Percentiles rank a stretch among this genome's conserved stretches.
Conservation (phyloP, 108 stramenopile species). For the Fistulifera pelliculosa region DNA sequence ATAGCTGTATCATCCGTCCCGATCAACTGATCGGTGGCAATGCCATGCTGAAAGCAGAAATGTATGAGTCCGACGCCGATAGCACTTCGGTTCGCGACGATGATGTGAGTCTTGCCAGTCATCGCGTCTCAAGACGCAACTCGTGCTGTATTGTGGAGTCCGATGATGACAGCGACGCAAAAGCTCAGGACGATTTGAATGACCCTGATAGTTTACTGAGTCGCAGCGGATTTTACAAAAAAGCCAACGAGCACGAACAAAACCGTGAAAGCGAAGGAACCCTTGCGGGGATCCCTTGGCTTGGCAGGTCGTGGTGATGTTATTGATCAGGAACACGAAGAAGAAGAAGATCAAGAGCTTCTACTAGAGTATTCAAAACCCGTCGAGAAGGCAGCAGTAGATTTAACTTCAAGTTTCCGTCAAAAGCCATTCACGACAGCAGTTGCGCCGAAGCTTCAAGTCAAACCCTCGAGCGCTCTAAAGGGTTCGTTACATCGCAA, state of each 20-base stretch:
- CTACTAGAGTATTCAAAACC: background rate
- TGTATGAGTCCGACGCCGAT: background rate
- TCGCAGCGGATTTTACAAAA: slow-evolving; percentile 3
- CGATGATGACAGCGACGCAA: background rate
- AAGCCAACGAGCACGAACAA: background rate
- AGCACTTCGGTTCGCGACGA: background rate
- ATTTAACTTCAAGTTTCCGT: background rate
- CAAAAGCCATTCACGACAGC: slow-evolving; percentile 1
- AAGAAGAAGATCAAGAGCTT: background rate
- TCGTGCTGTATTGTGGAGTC: background rate
- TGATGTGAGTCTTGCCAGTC: background rate
- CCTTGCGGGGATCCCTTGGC: background rate
- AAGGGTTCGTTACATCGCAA: background rate
- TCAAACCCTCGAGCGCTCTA: background rate
- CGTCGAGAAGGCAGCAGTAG: background rate
- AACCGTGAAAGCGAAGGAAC: background rate
- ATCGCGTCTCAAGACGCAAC: background rate
- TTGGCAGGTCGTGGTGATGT: background rate
- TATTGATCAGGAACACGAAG: background rate
- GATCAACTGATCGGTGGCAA: background rate
- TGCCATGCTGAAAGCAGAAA: background rate
- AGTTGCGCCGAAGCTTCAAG: background rate
- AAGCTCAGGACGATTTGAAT: slow-evolving; percentile 7
- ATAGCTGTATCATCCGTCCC: background rate
- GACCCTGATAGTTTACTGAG: slow-evolving; percentile 9